Percentiles rank a stretch among this genome's conserved stretches.
Conservation (phyloP, 2,329 filamentous ascomycete genomes). For the Sporothrix curviconia region DNA sequence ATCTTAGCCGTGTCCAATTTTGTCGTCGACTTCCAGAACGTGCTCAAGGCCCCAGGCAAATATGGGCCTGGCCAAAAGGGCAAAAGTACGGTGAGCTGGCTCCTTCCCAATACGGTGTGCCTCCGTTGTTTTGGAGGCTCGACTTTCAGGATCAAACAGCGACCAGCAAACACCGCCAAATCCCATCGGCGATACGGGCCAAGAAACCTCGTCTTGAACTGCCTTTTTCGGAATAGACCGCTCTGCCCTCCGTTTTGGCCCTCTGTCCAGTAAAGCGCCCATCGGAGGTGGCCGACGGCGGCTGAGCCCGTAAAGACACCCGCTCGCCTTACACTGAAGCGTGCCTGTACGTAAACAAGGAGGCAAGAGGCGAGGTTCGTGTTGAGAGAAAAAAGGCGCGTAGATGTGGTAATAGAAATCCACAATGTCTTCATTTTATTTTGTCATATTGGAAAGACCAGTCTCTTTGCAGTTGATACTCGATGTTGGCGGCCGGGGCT, state of each 20-base stretch:
- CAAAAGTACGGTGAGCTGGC: neutral
- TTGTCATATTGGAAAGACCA: too few relatives aligned
- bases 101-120: slow-evolving; percentile 1
- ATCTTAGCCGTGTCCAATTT: neutral
- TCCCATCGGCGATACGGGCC: neutral
- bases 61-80: neutral
- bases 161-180: too few relatives aligned
- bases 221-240: neutral
- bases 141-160: too few relatives aligned
- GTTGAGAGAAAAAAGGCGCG: slow-evolving; percentile 10
- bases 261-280: neutral
- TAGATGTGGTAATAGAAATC: slow-evolving; percentile 11
- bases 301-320: too few relatives aligned
- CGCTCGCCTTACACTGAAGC: neutral
- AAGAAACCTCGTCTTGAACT: neutral
- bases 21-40: neutral
- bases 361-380: neutral
- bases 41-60: neutral
- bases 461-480: neutral
- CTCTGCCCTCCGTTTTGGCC: neutral
- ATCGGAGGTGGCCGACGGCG: slow-evolving; percentile 14
- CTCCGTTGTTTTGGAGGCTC: neutral
- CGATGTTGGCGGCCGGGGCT: too few relatives aligned
- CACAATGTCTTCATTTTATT: neutral
- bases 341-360: neutral